Evolutionary conservation across 2,329 filamentous ascomycete species (phyloP), one percentile per base, ranked within the genome.

Genomic region (Neodidymelliopsis sp.): DNA sequence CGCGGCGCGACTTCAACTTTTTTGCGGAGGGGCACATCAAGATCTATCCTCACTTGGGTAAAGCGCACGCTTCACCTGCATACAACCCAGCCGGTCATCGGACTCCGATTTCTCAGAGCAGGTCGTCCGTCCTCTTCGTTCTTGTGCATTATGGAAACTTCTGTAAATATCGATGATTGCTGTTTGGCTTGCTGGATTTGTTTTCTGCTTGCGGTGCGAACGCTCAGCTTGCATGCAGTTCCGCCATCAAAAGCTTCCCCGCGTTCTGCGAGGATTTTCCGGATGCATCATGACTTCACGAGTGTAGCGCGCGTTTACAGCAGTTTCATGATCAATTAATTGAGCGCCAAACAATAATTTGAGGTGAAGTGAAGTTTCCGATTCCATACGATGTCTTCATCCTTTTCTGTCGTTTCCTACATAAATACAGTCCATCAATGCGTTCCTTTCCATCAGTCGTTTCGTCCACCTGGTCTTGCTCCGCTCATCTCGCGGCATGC

Each of bases 391-490:
- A 62, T 50, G 36, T 56, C 30, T 51, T 30, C 41, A 42, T 45
- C 58, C 50, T 62, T 52, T 62, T 58, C 25, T 54, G 56, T 64
- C 57, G 45, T 63, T 60, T 53, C 49, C 59, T 66, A 66, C 61
- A 58, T 63, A 62, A 36, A 47, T 64, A 61, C 58, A 65, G 28
- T 63, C 59, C 57, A 54, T 62, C 51, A 51, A 45, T 50, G 24
- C 52, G 40, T 63, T 49, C 44, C 50, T 41, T 48, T 53, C 48
- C 37, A 43, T 45, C 44, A 49, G 8, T 56, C 54, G 11, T 49
- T 33, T 24, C 49, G 37, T 36, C 18, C 28, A 27, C 40, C 33
- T 49, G 47, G 36, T 45, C 40, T 45, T 41, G 24, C 28, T 34
- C 35, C 25, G 37, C 23, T 37, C 28, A 34, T 28, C n/a, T 40